Evolutionary conservation across 1,284 basidiomycete genomes (phyloP), one percentile per base, ranked within the genome.

Genomic region (Gastroboletus turbinatus): DNA sequence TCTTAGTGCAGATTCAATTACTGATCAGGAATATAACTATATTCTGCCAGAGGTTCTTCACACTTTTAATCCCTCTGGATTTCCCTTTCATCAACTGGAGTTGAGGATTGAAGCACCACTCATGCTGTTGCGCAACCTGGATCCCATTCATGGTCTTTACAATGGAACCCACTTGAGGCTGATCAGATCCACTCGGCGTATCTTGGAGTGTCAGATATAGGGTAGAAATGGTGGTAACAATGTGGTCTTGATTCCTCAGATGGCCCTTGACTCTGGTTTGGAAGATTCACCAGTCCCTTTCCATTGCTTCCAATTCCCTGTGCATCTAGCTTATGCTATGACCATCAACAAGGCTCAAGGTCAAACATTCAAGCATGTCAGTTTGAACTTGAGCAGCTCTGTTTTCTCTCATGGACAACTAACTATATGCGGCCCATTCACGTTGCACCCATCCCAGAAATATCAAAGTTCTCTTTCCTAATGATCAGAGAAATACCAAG

Each of bases 281-380:
- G 17, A 40, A 2, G 52, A 55, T 23, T 59, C 36, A 4, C 32
- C 46, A 4, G n/a, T 59, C 40, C 32, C 48, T 0, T 48, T 59
- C 27, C 1, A 0, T n/a, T 7, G 55, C 2, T 44, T 50, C 0
- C 71, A 76, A 59, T 74, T 75, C 50, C 73, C 72, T 21, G 55
- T 75, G 0, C 35, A 57, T 4, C 51, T 73, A 2, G 66, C 68
- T 5, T 75, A 75, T 67, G 64, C 69, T 1, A 73, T 76, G 67
- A 70, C 71, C 0, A 71, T 75, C 60, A 76, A 77, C 60, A 75
- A 75, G 38, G 46, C 68, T 4, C 73, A 78, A 64, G 76, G 75
- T 5, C 74, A 76, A 44, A 71, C 63, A 23, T 17, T 69, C 0
- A 29, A 46, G 14, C 19, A 60, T 51, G 32, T 61, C 47, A 52